These are phyloP conservation scores for Medicago ruthenica DNA, from an alignment of 306 rosid genomes.

Conservation along the genomic window DNA sequence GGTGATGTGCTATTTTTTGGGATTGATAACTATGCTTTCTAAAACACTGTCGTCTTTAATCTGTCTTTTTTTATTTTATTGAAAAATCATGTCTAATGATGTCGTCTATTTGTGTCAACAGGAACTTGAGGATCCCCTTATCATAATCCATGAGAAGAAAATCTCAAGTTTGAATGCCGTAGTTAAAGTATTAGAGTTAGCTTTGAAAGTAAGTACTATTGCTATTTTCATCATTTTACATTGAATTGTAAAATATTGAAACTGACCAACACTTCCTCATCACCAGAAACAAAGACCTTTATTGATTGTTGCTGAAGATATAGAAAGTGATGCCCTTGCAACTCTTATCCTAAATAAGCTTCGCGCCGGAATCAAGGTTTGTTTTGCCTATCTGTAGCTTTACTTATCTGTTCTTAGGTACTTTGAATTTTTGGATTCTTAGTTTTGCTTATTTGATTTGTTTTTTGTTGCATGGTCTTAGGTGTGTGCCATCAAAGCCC, in stretches of 20 bases:
- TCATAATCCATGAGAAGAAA: slow-evolving; percentile 95
- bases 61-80: neutral
- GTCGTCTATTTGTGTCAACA: slow-evolving; percentile 39
- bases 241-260: slow-evolving; percentile 27
- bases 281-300: slow-evolving; percentile 85
- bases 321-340: slow-evolving; percentile 92
- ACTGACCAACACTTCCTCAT: slow-evolving; percentile 27
- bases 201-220: slow-evolving; percentile 67
- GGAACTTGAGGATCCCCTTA: slow-evolving; percentile 95
- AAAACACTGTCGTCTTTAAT: neutral
- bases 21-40: slow-evolving; percentile 9
- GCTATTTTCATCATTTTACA: slow-evolving; percentile 2
- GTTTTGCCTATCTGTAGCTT: neutral
- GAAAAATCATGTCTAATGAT: neutral
- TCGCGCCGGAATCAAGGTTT: slow-evolving; percentile 98
- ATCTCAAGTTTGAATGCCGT: slow-evolving; percentile 76
- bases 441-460: slow-evolving; percentile 27
- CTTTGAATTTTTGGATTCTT: neutral
- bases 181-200: slow-evolving; percentile 87
- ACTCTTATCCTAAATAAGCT: slow-evolving; percentile 88
- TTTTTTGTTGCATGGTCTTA: slow-evolving; percentile 37
- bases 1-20: neutral
- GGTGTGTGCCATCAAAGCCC: slow-evolving; percentile 96
- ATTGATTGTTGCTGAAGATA: slow-evolving; percentile 85
- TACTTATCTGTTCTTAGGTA: neutral